phyloP scores from a whole-genome alignment of 1,284 basidiomycete genomes.

The Clitocybe nebularis region DNA sequence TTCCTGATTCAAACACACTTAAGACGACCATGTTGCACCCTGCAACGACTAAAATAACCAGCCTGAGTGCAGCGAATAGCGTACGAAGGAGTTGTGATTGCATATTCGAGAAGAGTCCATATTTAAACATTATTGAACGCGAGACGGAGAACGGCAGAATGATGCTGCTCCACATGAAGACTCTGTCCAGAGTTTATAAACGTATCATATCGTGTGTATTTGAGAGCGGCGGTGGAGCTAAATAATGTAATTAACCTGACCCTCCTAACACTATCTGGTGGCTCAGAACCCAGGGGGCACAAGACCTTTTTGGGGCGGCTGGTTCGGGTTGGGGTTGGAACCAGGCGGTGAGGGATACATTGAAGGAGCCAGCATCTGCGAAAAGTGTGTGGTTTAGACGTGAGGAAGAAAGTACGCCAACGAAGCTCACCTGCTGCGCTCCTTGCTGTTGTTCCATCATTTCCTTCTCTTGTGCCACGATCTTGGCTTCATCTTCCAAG shows the following conservation, averaged over 20 bases:
- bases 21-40: not conserved
- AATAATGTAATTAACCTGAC: constrained; percentile 17
- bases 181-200: no score
- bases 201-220: no score
- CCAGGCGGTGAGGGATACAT: constrained; percentile 45
- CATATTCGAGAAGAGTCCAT: constrained; percentile 12
- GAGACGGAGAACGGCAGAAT: constrained; percentile 18
- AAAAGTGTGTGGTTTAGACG: constrained; percentile 17
- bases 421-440: constrained; percentile 72
- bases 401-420: constrained; percentile 11
- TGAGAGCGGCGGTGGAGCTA: constrained; percentile 15
- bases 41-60: constrained; percentile 7
- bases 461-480: constrained; percentile 94
- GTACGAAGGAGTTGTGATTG: constrained; percentile 19
- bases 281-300: constrained; percentile 72
- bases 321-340: constrained; percentile 27
- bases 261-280: constrained; percentile 20
- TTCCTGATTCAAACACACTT: not conserved
- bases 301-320: constrained; percentile 56
- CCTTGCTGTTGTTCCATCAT: constrained; percentile 92
- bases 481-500: constrained; percentile 93
- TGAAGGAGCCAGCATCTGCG: constrained; percentile 66
- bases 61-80: constrained; percentile 6
- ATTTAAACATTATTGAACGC: constrained; percentile 18
- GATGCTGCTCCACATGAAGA: not conserved